Base-by-base conservation (phyloP, 208 protist species). In the Wallacemonas sp. region DNA sequence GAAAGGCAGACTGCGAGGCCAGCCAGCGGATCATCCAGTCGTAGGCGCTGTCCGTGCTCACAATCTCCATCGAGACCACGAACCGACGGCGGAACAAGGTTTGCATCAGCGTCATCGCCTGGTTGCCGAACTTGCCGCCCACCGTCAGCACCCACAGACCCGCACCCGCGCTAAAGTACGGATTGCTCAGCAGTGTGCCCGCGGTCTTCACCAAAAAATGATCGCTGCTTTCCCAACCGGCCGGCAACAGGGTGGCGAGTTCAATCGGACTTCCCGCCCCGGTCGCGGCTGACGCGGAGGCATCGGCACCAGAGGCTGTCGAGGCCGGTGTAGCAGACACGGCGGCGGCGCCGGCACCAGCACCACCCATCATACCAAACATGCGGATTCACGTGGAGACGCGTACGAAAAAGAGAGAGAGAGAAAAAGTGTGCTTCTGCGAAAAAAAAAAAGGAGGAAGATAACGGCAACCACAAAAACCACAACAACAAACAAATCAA, bases 21-120 rank as follows among this genome's bases (percentile, higher is more conserved):
- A 97, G 70, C 89, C 92, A 97, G 2, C 84, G 82, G 74, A 97
- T 79, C 85, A 97, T 83, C 89, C 89, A 95, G 20, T 76, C 70
- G 65, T 85, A 97, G 67, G 73, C 77, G 68, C 72, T 75, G 70
- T 97, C 92, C 48, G 72, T 72, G 61, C 80, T 93, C 22, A 86
- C 90, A 50, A 93, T 77, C 68, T 97, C 89, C 66, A 97, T 84
- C 45, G 92, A 94, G 22, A 93, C 82, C 28, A 95, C 74, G 46
- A 91, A 91, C 31, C 76, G 74, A 12, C 92, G 81, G 14, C 79
- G 70, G 45, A 91, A 44, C 28, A 82, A 68, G 1, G 85, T 72
- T 26, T 71, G 66, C 32, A 86, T 42, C 45, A 78, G 70, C 3
- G 63, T 25, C 26, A 74, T 80, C 7, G 73, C 71, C 49, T 84